Percentiles rank a stretch among this genome's conserved stretches.
Conservation (phyloP, 1,139 yeast genomes). For the Pneumocystis wakefieldiae region DNA sequence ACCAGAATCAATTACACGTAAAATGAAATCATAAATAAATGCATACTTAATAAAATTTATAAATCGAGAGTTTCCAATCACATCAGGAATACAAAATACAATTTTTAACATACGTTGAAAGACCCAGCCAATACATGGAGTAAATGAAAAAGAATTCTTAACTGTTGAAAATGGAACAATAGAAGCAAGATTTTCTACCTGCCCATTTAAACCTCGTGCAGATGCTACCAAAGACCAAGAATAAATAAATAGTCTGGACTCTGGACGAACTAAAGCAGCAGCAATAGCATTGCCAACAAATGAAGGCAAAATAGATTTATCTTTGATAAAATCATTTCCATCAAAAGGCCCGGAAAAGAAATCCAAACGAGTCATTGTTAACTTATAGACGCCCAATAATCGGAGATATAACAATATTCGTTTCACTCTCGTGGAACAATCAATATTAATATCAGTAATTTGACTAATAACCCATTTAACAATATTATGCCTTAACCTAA, state of each 20-base stretch:
- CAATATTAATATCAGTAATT: slow-evolving; percentile 43
- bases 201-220: slow-evolving; percentile 23
- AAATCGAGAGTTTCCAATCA: slow-evolving; percentile 42
- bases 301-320: slow-evolving; percentile 42
- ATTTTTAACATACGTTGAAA: slow-evolving; percentile 46
- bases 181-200: slow-evolving; percentile 14
- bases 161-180: slow-evolving; percentile 26
- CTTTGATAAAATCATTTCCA: slow-evolving; percentile 20
- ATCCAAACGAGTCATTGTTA: slow-evolving; percentile 52
- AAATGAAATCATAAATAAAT: slow-evolving; percentile 36
- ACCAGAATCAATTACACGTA: slow-evolving; percentile 31
- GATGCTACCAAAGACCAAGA: slow-evolving; percentile 49
- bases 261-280: slow-evolving; percentile 67
- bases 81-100: slow-evolving; percentile 52
- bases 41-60: slow-evolving; percentile 58
- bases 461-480: slow-evolving; percentile 50
- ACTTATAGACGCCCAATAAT: slow-evolving; percentile 48
- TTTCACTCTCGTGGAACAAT: slow-evolving; percentile 46
- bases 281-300: slow-evolving; percentile 70
- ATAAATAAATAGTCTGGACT: slow-evolving; percentile 50
- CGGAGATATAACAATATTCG: slow-evolving; percentile 58
- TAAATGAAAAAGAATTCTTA: slow-evolving; percentile 21
- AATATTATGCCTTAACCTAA: slow-evolving; percentile 53
- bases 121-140: slow-evolving; percentile 84
- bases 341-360: slow-evolving; percentile 34